These are phyloP conservation scores for Rhodotorula babjevae DNA, from an alignment of 768 basidiomycete genomes.

Conservation along the genomic window DNA sequence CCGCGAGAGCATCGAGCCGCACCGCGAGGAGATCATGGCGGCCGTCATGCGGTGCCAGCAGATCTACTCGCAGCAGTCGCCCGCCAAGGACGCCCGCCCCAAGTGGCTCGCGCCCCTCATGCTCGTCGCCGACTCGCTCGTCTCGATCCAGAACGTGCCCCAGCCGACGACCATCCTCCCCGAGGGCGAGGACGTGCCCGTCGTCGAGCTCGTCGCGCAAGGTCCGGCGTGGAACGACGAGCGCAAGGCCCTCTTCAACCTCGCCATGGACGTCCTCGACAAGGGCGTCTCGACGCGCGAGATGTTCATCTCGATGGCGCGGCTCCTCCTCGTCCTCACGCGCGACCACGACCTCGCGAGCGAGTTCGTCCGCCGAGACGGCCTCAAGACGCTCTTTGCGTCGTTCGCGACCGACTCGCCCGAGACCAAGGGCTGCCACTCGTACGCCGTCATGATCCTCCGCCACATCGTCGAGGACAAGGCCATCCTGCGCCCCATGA, in stretches of 20 bases:
- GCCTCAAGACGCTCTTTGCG: constrained; percentile 61
- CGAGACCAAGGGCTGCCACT: constrained; percentile 62
- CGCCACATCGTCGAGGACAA: constrained; percentile 84
- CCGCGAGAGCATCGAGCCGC: constrained; percentile 34
- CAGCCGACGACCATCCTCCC: constrained; percentile 62
- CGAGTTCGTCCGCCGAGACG: constrained; percentile 65
- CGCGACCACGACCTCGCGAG: constrained; percentile 62
- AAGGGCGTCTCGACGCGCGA: constrained; percentile 65
- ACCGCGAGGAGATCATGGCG: constrained; percentile 38
- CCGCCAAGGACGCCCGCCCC: constrained; percentile 54
- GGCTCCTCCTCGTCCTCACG: constrained; percentile 79
- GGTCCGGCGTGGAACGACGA: constrained; percentile 64
- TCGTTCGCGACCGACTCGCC: constrained; percentile 59
- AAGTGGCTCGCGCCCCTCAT: constrained; percentile 84
- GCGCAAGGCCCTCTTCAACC: constrained; percentile 65
- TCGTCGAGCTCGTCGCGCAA: constrained; percentile 48
- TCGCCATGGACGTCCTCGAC: constrained; percentile 66
- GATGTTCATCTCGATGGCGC: constrained; percentile 72
- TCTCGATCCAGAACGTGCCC: constrained; percentile 71
- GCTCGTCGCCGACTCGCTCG: constrained; percentile 75
- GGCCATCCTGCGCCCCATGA: constrained; percentile 60
- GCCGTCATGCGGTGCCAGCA: constrained; percentile 24
- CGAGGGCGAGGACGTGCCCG: constrained; percentile 56
- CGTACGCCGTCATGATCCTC: constrained; percentile 80
- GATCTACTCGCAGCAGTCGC: constrained; percentile 10